These are phyloP conservation scores for Melaleuca alternifolia DNA, from an alignment of 345 rosid species.

Conservation along the genomic window DNA sequence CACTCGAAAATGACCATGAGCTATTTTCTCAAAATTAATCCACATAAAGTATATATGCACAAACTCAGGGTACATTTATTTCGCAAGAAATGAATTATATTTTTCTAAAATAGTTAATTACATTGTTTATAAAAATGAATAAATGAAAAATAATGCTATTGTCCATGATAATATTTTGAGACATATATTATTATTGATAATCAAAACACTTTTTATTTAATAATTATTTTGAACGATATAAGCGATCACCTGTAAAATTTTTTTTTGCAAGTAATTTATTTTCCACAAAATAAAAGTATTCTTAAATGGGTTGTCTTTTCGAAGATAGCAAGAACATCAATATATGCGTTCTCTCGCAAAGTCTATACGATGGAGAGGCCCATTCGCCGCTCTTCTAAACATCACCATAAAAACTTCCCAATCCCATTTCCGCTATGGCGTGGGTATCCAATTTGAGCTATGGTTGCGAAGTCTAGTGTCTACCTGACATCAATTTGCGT, in stretches of 20 bases:
- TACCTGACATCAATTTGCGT: background rate
- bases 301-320: background rate
- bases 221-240: background rate
- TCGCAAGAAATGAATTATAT: background rate
- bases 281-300: background rate
- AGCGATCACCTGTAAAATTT: background rate
- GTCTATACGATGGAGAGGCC: background rate
- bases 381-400: background rate
- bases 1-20: background rate
- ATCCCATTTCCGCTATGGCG: accelerated
- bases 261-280: background rate
- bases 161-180: background rate
- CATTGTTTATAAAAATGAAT: background rate
- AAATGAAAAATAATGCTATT: background rate
- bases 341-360: background rate
- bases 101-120: accelerated
- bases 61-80: too few relatives aligned
- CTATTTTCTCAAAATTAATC: background rate
- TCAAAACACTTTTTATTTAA: background rate
- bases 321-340: background rate
- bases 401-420: background rate
- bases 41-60: background rate
- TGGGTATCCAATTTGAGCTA: background rate
- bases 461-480: background rate
- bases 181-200: background rate